A percentile compares a stretch with the other conserved stretches of the same genome.
These are phyloP conservation scores for Parafenestella ontariensis DNA, from an alignment of 2,329 filamentous ascomycete genomes.

Conservation along the genomic window DNA sequence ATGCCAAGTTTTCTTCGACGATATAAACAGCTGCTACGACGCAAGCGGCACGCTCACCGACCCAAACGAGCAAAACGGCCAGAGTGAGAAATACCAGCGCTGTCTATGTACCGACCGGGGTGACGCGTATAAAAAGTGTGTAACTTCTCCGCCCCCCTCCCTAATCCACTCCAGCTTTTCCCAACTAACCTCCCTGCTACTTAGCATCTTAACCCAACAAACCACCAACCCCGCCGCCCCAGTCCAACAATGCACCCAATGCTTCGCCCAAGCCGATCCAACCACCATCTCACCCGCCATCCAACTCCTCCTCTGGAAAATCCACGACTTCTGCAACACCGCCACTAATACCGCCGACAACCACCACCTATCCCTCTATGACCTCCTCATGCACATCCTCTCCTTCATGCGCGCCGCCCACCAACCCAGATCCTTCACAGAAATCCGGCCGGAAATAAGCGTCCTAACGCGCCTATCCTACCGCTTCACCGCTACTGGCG, in stretches of 20 bases:
- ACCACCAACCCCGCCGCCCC: background rate
- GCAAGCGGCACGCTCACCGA: background rate
- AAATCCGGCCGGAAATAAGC: background rate
- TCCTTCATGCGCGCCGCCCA: background rate
- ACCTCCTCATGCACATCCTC: background rate
- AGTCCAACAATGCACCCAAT: slow-evolving; percentile 1
- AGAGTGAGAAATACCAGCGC: background rate
- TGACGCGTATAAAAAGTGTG: background rate
- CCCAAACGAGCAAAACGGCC: background rate
- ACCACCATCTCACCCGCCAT: background rate
- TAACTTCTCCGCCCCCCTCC: background rate
- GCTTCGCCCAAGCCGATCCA: slow-evolving; percentile 9
- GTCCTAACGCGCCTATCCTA: background rate
- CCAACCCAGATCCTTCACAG: background rate
- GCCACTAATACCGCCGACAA: no score
- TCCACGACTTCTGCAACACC: slow-evolving; percentile 10
- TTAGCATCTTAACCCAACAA: background rate
- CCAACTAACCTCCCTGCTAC: background rate
- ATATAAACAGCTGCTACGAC: background rate
- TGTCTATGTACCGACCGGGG: background rate
- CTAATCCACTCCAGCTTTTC: background rate
- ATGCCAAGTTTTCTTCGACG: background rate
- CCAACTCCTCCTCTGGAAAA: slow-evolving; percentile 1
- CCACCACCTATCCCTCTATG: background rate
- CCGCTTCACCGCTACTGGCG: background rate